Evolutionary conservation across 179 eudicot species (phyloP), one percentile per base, ranked within the genome.

Genomic region (Patellifolia procumbens): DNA sequence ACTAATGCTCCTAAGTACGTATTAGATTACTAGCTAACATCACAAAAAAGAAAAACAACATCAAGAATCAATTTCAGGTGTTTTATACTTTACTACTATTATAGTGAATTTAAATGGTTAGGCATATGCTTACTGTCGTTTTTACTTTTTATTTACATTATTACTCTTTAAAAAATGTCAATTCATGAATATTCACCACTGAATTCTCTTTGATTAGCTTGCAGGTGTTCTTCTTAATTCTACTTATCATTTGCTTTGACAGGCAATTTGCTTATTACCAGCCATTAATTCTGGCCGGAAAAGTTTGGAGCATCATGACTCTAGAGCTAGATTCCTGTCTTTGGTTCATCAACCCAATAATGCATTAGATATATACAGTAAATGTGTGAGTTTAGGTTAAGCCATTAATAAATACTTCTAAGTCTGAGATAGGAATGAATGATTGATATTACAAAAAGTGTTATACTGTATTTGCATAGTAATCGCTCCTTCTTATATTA

Each of bases 51-150:
- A 68, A 42, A 43, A 73, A 29, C 24, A 32, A 42, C 37, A 45
- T 66, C 4, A 2, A 55, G 78, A 79, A 46, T 79, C 53, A 68
- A 35, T 32, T 24, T 49, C 63, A 68, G 72, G 68, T 64, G 72
- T 43, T 76, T n/a, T 31, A 42, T 20, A 17, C 67, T 64, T 46
- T 10, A 20, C n/a, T n/a, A n/a, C n/a, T n/a, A n/a, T 2, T 28
- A 51, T 51, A 45, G 37, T 31, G 16, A 53, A 43, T 46, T 31
- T 26, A 24, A 59, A 34, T 59, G 48, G 7, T 11, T 39, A 52
- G 61, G 78, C 63, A 79, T 68, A 74, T 80, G 43, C 72, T 69
- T 22, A 62, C 24, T 75, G 76, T 74, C 78, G 70, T 32, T 16
- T 66, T 35, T 75, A 6, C 29, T 32, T 53, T 11, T 52, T 48